Evolutionary conservation across 306 rosid species (phyloP), one percentile per base, ranked within the genome.

Genomic region (Rosa chinensis): DNA sequence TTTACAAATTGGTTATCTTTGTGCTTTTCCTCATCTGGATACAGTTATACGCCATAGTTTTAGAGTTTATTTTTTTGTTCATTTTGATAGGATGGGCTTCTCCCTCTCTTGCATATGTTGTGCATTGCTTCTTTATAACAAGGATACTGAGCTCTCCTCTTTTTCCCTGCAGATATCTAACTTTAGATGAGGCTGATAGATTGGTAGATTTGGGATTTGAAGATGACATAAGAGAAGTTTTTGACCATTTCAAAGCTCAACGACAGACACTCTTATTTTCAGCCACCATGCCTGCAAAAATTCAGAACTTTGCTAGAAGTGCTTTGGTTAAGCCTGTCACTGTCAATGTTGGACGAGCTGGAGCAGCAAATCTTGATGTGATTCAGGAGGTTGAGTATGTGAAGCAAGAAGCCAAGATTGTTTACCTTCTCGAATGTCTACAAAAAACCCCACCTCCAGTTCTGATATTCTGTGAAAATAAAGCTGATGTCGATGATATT

Each of bases 371-470:
- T 78, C 95, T 91, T 53, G 99, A 91, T 74, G 99, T 94, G 1
- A 94, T 92, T 66, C 97, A 92, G 78, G 99, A 92, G 80, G 97
- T 94, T 12, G 97, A 94, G 87, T 92, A 94, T 77, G 99, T 91
- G 61, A 94, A 91, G 83, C 97, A 94, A 80, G 99, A 94, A 82
- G 97, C 97, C 1, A 94, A 94, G 74, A 91, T 91, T 49, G 97
- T 92, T 25, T 94, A 94, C 81, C 97, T 94, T 70, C 97, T 94
- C 3, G 97, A 89, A 80, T 94, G 97, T 84, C 84, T 94, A 3
- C 97, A 92, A 67, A 94, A 94, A 84, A 91, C 97, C 40, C 91
- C 97, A 18, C 97, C 99, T 56, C 99, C 97, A 1, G 97, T 94
- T 73, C 78, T 94, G 37, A 86, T 94, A 73, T 94, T 94, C 63